Evolutionary conservation across 768 basidiomycete species (phyloP).

Genomic region (Russula sp.): DNA sequence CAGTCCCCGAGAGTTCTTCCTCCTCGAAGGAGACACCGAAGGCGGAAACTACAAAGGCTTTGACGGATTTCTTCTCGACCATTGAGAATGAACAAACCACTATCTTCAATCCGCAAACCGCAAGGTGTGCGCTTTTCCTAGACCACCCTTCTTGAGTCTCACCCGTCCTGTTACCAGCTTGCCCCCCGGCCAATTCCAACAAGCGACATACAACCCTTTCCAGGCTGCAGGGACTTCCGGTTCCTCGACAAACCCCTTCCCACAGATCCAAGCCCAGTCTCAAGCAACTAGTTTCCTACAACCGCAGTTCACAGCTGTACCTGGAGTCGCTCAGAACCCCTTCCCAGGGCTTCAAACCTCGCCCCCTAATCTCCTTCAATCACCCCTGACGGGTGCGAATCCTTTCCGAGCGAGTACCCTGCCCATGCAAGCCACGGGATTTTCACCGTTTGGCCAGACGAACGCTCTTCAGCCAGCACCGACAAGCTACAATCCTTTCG

Average conservation of each 20-base stretch:
- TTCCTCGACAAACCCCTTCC: constrained; percentile 43
- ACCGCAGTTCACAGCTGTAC: constrained; percentile 21
- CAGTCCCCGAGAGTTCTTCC: constrained; percentile 26
- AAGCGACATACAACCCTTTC: constrained; percentile 71
- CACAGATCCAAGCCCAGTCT: constrained; percentile 29
- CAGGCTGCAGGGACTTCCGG: constrained; percentile 47
- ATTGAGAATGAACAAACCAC: constrained; percentile 77
- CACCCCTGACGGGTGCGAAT: constrained; percentile 48
- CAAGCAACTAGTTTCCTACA: constrained; percentile 46
- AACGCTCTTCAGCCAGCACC: constrained; percentile 7
- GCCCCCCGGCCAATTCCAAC: constrained; percentile 45
- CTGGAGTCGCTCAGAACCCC: constrained; percentile 21
- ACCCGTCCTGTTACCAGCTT: constrained; percentile 32
- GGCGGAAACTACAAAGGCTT: constrained; percentile 38
- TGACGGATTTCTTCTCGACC: constrained; percentile 80
- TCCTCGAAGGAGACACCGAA: constrained; percentile 27
- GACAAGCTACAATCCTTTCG: constrained; percentile 17
- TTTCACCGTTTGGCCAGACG: constrained; percentile 15
- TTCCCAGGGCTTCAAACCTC: constrained; percentile 50
- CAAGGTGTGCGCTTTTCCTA: constrained; percentile 36
- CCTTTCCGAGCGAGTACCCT: constrained; percentile 77
- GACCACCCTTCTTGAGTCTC: neutral
- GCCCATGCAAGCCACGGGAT: constrained; percentile 19
- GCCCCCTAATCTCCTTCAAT: constrained; percentile 39
- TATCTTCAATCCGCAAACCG: constrained; percentile 59